These are phyloP conservation scores for Cyberlindnera petersonii DNA, from an alignment of 805 yeast species.

Conservation along the genomic window DNA sequence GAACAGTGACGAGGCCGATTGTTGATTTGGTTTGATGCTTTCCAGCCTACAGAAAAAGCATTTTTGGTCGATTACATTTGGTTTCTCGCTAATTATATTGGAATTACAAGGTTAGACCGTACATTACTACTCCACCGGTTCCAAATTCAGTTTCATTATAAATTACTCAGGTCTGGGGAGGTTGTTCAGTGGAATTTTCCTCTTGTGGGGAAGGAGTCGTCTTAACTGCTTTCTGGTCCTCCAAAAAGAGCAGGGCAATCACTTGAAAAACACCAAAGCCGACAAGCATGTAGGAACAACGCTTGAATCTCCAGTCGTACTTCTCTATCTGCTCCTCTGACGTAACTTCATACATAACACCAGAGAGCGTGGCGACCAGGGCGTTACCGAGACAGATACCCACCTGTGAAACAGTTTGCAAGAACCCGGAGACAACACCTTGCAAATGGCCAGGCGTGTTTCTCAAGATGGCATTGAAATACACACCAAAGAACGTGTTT, in stretches of 20 bases:
- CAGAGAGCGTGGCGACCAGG: background rate
- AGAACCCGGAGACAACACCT: constrained; percentile 37
- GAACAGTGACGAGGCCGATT: too few relatives aligned
- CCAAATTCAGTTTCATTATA: too few relatives aligned
- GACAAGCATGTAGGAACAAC: constrained; percentile 8
- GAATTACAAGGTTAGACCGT: too few relatives aligned
- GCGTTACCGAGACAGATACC: constrained; percentile 14
- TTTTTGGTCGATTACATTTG: too few relatives aligned
- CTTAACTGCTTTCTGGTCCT: constrained; percentile 11
- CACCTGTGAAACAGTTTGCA: constrained; percentile 34
- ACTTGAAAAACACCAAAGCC: constrained; percentile 7
- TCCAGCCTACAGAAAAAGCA: too few relatives aligned
- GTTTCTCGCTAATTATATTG: too few relatives aligned
- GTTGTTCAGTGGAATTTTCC: too few relatives aligned
- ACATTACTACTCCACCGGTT: too few relatives aligned
- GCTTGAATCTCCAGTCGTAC: constrained; percentile 1
- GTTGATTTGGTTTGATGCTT: too few relatives aligned
- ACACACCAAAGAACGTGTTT: constrained; percentile 34
- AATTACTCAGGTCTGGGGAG: too few relatives aligned
- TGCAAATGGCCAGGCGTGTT: constrained; percentile 36
- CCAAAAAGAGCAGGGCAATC: constrained; percentile 7
- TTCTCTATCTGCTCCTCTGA: background rate
- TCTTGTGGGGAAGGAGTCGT: too few relatives aligned
- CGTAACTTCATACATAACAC: background rate
- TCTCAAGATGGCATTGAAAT: constrained; percentile 29